Evolutionary conservation across 352 stramenopile genomes (phyloP), one percentile per base, ranked within the genome.

Genomic region (Globisporangium polare): DNA sequence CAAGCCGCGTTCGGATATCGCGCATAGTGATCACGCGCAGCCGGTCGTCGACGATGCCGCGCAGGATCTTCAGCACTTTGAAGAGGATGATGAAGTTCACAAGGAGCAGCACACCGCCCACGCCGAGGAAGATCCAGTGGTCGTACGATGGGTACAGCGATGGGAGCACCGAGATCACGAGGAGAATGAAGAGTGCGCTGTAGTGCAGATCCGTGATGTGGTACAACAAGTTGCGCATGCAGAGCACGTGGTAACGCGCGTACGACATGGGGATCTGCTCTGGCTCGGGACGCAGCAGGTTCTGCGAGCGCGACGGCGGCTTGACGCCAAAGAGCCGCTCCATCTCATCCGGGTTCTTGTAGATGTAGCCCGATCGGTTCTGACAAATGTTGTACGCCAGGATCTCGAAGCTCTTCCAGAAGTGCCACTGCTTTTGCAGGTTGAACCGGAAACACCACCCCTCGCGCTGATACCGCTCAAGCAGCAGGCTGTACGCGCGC

Each of bases 351-450:
- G 86, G 84, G 60, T 95, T 95, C 69, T 95, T 95, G 80, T 95
- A 95, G 47, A 95, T 86, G 58, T 95, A 95, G 12, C 84, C 83
- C 3, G 80, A 92, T 2, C 86, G 78, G 58, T 95, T 75, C 66
- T 95, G 83, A 60, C 86, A 95, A 60, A 95, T 90, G 55, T 95
- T 95, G 75, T 92, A 94, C 53, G 86, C 86, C 9, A 95, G 68
- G 53, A 95, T 80, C 67, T 95, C 86, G 43, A 95, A 92, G 54
- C 83, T 92, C 60, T 93, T 95, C 82, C 83, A 95, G 6, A 94
- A 67, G 24, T 90, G 73, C 80, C 84, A 95, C 55, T 95, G 86
- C 69, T 91, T 92, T 45, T 76, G 70, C 18, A 92, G 31, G 45
- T 94, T 91, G 71, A 93, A 87, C 43, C 66, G 78, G 60, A 93